Percentiles rank a stretch among this genome's conserved stretches.
Evolutionary conservation across 139 green algal species (phyloP).

Genomic region (Tetraselmis chui): DNA sequence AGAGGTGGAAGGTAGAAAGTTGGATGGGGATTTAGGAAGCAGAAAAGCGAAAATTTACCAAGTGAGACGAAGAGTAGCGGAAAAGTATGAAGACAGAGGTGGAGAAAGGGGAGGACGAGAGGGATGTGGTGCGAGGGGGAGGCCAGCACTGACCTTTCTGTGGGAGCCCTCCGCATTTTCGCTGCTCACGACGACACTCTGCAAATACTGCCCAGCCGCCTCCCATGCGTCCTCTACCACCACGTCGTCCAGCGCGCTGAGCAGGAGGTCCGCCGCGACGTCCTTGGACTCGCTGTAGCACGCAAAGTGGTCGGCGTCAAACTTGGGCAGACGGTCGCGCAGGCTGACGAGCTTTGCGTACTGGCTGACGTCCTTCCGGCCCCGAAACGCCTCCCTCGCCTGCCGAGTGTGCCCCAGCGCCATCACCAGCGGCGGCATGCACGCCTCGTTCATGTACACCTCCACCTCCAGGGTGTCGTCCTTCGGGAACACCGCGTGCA

Average conservation of each 20-base stretch:
- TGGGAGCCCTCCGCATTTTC: neutral
- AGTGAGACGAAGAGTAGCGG: too few relatives aligned
- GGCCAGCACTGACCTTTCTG: neutral
- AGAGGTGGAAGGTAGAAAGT: too few relatives aligned
- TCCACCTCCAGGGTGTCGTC: conserved; percentile 16
- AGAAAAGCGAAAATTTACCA: too few relatives aligned
- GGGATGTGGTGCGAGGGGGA: too few relatives aligned
- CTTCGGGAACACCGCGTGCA: conserved; percentile 9
- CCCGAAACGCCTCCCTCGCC: neutral
- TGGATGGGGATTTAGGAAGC: too few relatives aligned
- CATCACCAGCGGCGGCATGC: conserved; percentile 38
- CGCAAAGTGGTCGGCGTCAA: neutral
- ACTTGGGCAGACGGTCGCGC: neutral
- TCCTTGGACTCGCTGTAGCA: neutral
- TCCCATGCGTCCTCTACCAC: neutral
- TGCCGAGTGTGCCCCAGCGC: conserved; percentile 11
- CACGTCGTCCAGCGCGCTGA: neutral
- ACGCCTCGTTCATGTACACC: conserved; percentile 29
- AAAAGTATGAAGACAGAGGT: too few relatives aligned
- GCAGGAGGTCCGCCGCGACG: neutral
- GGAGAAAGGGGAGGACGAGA: too few relatives aligned
- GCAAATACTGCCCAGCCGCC: neutral
- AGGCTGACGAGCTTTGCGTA: neutral
- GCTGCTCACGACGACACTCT: neutral
- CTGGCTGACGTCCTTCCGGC: neutral